Conservation (phyloP, 495 filamentous ascomycete genomes). For the Penicillium tannophilum region DNA sequence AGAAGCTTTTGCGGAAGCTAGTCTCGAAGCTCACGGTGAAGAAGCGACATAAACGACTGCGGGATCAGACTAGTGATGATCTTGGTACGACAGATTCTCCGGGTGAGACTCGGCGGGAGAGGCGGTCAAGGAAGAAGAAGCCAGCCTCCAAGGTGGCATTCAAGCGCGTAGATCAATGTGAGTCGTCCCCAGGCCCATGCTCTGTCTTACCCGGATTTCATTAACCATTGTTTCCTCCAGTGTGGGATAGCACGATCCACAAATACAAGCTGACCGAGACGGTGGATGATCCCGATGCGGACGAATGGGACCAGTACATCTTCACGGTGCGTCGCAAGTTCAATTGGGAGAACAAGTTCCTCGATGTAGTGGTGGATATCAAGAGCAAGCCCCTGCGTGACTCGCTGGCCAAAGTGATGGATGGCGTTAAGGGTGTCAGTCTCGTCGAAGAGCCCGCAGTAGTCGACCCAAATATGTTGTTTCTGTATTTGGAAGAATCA, state of each 20-base stretch:
- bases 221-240: constrained; percentile 22
- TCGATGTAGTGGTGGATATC: constrained; percentile 78
- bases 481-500: constrained; percentile 82
- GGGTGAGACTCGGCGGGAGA: constrained; percentile 20
- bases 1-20: constrained; percentile 49
- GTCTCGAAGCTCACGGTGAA: constrained; percentile 54
- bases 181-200: constrained; percentile 16
- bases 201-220: background rate
- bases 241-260: constrained; percentile 78
- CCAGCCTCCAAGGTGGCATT: constrained; percentile 71
- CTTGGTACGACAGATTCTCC: constrained; percentile 12
- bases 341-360: constrained; percentile 85
- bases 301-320: constrained; percentile 82
- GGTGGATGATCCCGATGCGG: constrained; percentile 66
- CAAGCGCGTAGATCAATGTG: constrained; percentile 82
- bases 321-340: constrained; percentile 87
- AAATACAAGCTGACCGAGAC: constrained; percentile 84
- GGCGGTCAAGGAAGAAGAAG: constrained; percentile 44
- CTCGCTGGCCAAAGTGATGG: constrained; percentile 72
- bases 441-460: constrained; percentile 78
- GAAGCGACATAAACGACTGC: constrained; percentile 38
- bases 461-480: constrained; percentile 85
- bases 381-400: constrained; percentile 80
- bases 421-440: constrained; percentile 78
- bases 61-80: constrained; percentile 30